phyloP scores from a whole-genome alignment of 179 eudicot genomes.

The Silene coronaria region DNA sequence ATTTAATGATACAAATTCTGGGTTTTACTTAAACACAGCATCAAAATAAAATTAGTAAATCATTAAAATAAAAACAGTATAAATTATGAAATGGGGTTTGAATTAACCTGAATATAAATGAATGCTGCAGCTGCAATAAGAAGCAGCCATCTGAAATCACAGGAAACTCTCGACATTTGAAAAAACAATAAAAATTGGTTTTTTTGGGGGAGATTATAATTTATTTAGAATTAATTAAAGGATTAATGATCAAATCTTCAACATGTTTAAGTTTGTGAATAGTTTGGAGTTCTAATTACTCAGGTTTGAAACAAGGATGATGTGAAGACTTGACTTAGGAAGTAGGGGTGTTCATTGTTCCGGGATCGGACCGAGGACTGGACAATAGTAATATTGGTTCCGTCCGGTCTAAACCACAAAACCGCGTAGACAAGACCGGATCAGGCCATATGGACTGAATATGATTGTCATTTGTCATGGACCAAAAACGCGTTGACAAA shows the following conservation, averaged over 20 bases:
- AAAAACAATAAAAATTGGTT: neutral
- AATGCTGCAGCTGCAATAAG: conserved; percentile 54
- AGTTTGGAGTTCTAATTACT: neutral
- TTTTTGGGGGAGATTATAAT: neutral
- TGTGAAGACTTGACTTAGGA: too few species aligned
- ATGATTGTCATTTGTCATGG: too few species aligned
- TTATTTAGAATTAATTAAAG: neutral
- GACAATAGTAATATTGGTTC: too few species aligned
- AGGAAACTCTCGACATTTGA: conserved; percentile 36
- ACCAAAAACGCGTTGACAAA: too few species aligned
- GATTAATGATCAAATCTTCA: conserved; percentile 19
- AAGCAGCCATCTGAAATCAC: conserved; percentile 63
- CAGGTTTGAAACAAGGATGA: too few species aligned
- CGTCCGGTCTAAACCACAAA: too few species aligned
- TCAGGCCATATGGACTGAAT: too few species aligned
- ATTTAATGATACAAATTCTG: neutral
- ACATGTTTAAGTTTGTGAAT: neutral
- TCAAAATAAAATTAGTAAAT: neutral
- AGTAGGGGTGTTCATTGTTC: too few species aligned
- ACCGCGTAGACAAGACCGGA: too few species aligned
- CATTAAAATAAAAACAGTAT: neutral
- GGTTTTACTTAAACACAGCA: neutral
- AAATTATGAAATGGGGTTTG: neutral
- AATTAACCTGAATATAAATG: conserved; percentile 58
- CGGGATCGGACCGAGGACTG: too few species aligned